These are phyloP conservation scores for Boletus sp. DNA, from an alignment of 768 basidiomycete genomes.

Conservation along the genomic window DNA sequence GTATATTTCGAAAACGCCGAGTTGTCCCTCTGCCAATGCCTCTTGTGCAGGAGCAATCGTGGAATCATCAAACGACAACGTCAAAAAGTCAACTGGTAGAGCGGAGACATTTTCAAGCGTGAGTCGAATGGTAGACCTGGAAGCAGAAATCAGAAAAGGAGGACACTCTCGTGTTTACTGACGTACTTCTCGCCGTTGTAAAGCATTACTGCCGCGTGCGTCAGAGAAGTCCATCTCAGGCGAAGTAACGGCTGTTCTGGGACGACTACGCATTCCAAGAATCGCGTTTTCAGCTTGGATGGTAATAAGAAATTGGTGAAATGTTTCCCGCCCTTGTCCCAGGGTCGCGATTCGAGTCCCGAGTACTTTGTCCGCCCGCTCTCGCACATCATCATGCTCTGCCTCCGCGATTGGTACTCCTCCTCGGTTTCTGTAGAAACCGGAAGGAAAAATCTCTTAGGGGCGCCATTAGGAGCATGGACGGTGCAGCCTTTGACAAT, in stretches of 20 bases:
- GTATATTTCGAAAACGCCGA: constrained; percentile 83
- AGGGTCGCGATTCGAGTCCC: constrained; percentile 70
- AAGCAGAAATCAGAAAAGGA: constrained; percentile 3
- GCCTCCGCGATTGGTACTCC: constrained; percentile 51
- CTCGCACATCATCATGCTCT: constrained; percentile 64
- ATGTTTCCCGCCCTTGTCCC: constrained; percentile 51
- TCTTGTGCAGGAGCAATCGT: constrained; percentile 76
- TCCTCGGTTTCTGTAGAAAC: constrained; percentile 72
- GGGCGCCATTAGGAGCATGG: constrained; percentile 69
- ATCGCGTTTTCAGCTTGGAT: constrained; percentile 39
- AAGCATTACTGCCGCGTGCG: constrained; percentile 91
- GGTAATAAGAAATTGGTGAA: constrained; percentile 26
- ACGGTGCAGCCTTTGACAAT: constrained; percentile 75
- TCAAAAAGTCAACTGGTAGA: constrained; percentile 81
- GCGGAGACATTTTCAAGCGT: constrained; percentile 88
- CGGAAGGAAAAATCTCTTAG: constrained; percentile 75
- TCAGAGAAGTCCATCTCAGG: constrained; percentile 84
- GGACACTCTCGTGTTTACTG: not conserved
- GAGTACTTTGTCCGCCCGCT: constrained; percentile 66
- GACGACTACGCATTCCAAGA: constrained; percentile 80
- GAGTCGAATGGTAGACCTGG: constrained; percentile 78
- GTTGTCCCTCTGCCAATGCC: constrained; percentile 72
- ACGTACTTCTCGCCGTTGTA: constrained; percentile 91
- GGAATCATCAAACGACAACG: constrained; percentile 88
- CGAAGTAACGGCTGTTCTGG: constrained; percentile 86